Conservation (phyloP, 306 rosid genomes). For the Cucumis cinereus region DNA sequence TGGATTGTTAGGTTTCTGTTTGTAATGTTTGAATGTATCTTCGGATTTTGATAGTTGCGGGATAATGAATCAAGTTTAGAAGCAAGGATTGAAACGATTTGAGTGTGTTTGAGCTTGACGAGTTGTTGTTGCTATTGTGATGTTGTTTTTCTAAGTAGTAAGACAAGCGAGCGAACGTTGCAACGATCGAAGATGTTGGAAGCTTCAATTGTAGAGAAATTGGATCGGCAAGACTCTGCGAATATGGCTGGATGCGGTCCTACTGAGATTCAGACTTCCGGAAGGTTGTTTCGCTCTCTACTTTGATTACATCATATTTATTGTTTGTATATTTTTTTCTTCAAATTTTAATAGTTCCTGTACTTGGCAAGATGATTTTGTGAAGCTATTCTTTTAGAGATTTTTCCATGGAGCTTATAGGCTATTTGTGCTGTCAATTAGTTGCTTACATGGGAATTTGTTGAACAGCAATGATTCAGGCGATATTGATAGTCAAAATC, state of each 20-base stretch:
- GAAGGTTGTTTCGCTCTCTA: background rate
- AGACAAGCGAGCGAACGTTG: background rate
- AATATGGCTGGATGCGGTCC: background rate
- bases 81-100: background rate
- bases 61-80: background rate
- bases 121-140: background rate
- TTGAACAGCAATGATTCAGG: slow-evolving; percentile 43
- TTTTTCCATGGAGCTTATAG: background rate
- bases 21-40: background rate
- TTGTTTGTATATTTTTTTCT: background rate
- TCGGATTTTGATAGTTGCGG: background rate
- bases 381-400: background rate
- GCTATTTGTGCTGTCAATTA: slow-evolving; percentile 12
- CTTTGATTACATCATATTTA: background rate
- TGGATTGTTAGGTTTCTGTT: background rate
- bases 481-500: slow-evolving; percentile 19
- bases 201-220: background rate
- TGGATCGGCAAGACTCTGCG: background rate
- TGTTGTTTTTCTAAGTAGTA: background rate
- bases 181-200: background rate
- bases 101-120: background rate
- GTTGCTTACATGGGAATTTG: slow-evolving; percentile 21
- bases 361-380: background rate
- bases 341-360: background rate
- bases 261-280: background rate